phyloP scores from a whole-genome alignment of 352 stramenopile species.

The Phytopythium vexans region DNA sequence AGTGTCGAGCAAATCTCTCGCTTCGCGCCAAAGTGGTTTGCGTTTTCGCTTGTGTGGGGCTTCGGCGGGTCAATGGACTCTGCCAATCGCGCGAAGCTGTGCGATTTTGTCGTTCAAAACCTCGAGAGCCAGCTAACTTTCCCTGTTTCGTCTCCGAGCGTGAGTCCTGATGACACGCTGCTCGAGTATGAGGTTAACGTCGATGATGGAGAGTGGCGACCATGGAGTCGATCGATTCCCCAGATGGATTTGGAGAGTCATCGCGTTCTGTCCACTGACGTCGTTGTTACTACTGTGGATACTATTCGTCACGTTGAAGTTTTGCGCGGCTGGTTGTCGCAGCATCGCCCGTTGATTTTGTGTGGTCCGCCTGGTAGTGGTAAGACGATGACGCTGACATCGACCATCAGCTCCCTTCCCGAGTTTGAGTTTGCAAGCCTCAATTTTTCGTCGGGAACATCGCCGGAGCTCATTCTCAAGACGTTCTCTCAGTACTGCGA shows the following conservation, averaged over 20 bases:
- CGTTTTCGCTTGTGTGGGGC: slow-evolving; percentile 98
- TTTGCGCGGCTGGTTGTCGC: slow-evolving; percentile 95
- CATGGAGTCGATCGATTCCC: slow-evolving; percentile 96
- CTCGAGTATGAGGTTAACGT: slow-evolving; percentile 97
- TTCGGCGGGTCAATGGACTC: slow-evolving; percentile 97
- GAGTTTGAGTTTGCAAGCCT: slow-evolving; percentile 98
- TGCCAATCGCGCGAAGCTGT: slow-evolving; percentile 89
- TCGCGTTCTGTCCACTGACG: slow-evolving; percentile 93
- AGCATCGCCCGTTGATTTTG: slow-evolving; percentile 96
- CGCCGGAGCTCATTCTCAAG: slow-evolving; percentile 98
- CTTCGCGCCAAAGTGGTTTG: slow-evolving; percentile 96
- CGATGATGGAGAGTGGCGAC: slow-evolving; percentile 95
- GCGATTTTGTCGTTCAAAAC: slow-evolving; percentile 84
- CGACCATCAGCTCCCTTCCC: slow-evolving; percentile 96
- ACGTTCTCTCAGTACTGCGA: slow-evolving; percentile 99
- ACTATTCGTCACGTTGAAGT: slow-evolving; percentile 98
- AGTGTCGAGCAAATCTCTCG: slow-evolving; percentile 93
- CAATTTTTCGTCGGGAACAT: slow-evolving; percentile 99
- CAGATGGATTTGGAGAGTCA: slow-evolving; percentile 98
- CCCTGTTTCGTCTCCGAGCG: slow-evolving; percentile 55
- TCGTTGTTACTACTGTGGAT: slow-evolving; percentile 99
- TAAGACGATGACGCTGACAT: slow-evolving; percentile 99
- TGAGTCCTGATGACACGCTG: slow-evolving; percentile 76
- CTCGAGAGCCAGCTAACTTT: slow-evolving; percentile 89
- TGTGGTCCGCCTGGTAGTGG: slow-evolving; percentile 98